These are phyloP conservation scores for Conticribra guillardii DNA, from an alignment of 108 stramenopile species.

Conservation along the genomic window DNA sequence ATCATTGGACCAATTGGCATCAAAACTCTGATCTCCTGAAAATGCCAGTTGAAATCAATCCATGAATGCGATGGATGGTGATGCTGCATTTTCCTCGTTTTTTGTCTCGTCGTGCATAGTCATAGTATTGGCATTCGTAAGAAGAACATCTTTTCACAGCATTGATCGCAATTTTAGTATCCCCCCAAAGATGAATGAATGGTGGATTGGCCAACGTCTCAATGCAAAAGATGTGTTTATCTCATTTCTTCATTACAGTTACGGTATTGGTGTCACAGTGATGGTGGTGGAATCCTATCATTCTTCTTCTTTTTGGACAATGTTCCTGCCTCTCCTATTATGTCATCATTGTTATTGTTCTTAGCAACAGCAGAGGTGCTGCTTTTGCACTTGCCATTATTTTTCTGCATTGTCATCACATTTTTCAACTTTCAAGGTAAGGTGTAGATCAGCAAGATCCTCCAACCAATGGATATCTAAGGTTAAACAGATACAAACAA, in stretches of 20 bases:
- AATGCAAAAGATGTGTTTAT: slow-evolving; percentile 17
- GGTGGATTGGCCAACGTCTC: slow-evolving; percentile 28
- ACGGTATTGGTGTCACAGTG: background rate
- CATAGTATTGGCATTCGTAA: background rate
- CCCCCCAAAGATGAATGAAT: slow-evolving; percentile 10
- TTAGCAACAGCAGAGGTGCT: no score
- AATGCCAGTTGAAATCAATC: slow-evolving; percentile 43
- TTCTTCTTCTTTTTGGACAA: no score
- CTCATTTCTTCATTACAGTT: background rate
- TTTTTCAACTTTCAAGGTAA: no score
- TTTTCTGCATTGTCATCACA: no score
- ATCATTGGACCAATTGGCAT: slow-evolving; percentile 56
- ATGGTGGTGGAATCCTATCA: background rate
- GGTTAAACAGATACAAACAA: no score
- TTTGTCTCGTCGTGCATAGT: background rate
- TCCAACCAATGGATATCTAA: no score
- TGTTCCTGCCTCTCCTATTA: no score
- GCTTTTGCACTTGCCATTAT: no score
- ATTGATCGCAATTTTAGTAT: background rate
- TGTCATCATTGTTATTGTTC: no score
- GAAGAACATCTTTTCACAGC: background rate
- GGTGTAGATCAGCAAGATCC: no score
- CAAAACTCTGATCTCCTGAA: slow-evolving; percentile 62
- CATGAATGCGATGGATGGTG: slow-evolving; percentile 1
- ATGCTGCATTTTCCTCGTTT: slow-evolving; percentile 1